Percentiles rank a stretch among this genome's conserved stretches.
Evolutionary conservation across 2,329 filamentous ascomycete species (phyloP).

Genomic region (Paecilomyces formosus): DNA sequence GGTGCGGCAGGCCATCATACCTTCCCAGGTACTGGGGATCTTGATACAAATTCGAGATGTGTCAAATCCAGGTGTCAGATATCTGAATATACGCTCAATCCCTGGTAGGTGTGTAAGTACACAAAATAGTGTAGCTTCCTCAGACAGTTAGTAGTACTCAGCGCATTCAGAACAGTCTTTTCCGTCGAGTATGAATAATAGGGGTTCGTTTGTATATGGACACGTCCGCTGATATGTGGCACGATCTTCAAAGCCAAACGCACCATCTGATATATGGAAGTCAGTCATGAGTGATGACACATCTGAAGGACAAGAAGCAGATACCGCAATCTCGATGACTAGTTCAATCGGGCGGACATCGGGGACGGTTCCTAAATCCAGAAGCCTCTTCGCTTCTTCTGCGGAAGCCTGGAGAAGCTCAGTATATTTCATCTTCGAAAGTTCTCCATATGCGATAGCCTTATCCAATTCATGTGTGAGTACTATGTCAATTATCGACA

Average conservation of each 20-base stretch:
- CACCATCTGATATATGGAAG: slow-evolving; percentile 39
- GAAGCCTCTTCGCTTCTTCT: slow-evolving; percentile 25
- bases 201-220: slow-evolving; percentile 57
- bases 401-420: slow-evolving; percentile 13
- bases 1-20: slow-evolving; percentile 50
- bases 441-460: slow-evolving; percentile 46
- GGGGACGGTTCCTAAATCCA: slow-evolving; percentile 28
- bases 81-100: slow-evolving; percentile 42
- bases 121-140: neutral
- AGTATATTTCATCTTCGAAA: slow-evolving; percentile 35
- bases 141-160: slow-evolving; percentile 31
- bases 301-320: neutral
- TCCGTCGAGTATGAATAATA: slow-evolving; percentile 45
- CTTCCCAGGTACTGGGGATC: slow-evolving; percentile 57
- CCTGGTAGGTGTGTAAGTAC: slow-evolving; percentile 30
- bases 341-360: slow-evolving; percentile 40
- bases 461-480: neutral
- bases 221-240: slow-evolving; percentile 42
- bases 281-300: neutral
- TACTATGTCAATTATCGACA: neutral
- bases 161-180: slow-evolving; percentile 45
- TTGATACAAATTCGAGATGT: slow-evolving; percentile 53
- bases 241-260: slow-evolving; percentile 47
- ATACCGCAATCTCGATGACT: slow-evolving; percentile 50
- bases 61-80: slow-evolving; percentile 39